A percentile compares a stretch with the other conserved stretches of the same genome.
phyloP scores from a whole-genome alignment of 805 yeast genomes.

The Wickerhamomyces hampshirensis region DNA sequence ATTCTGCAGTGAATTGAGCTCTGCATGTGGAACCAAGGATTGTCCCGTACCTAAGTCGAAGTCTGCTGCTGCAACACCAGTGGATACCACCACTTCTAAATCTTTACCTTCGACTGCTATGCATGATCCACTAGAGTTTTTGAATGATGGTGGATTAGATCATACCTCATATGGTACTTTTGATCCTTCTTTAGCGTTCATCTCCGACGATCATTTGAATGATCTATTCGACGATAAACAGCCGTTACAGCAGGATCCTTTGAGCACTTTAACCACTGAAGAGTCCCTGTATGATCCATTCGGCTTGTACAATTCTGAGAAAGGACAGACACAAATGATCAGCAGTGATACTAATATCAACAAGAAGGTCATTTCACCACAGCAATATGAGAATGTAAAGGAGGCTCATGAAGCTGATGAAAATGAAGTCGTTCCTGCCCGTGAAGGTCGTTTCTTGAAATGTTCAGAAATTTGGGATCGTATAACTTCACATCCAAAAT shows the following conservation, averaged over 20 bases:
- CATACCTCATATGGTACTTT: slow-evolving; percentile 29
- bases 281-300: slow-evolving; percentile 56
- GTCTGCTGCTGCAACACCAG: slow-evolving; percentile 9
- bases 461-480: slow-evolving; percentile 97
- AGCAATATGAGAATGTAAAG: slow-evolving; percentile 1
- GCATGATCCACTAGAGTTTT: slow-evolving; percentile 42
- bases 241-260: slow-evolving; percentile 29
- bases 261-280: slow-evolving; percentile 44
- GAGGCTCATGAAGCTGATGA: slow-evolving; percentile 15
- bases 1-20: slow-evolving; percentile 70
- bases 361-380: no score
- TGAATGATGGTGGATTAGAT: slow-evolving; percentile 28
- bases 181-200: slow-evolving; percentile 52
- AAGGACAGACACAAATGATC: no score
- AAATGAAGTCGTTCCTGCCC: slow-evolving; percentile 61
- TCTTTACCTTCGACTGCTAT: background rate
- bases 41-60: slow-evolving; percentile 55
- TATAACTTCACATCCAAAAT: slow-evolving; percentile 88
- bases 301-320: slow-evolving; percentile 25
- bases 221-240: slow-evolving; percentile 13
- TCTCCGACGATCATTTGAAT: slow-evolving; percentile 7
- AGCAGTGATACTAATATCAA: no score
- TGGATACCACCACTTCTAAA: background rate
- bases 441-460: slow-evolving; percentile 52
- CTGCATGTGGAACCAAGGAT: slow-evolving; percentile 78